Conservation (phyloP, 1,139 yeast species). For the Scheffersomyces cryptocercus region DNA sequence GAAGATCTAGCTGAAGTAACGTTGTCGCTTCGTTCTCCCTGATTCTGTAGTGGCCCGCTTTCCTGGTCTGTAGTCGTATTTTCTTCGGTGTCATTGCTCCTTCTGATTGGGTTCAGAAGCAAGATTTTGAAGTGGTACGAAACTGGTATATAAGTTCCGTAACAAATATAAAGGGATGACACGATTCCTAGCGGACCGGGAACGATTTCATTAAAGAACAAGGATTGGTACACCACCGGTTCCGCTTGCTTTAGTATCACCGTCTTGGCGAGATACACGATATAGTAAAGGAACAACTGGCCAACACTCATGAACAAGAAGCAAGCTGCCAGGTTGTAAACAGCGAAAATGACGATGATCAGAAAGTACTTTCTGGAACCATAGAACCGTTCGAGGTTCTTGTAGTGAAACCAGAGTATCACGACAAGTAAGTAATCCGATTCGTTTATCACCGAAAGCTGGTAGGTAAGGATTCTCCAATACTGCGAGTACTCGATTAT, state of each 20-base stretch:
- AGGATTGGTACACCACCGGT: slow-evolving; percentile 19
- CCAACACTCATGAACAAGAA: slow-evolving; percentile 41
- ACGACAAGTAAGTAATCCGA: slow-evolving; percentile 59
- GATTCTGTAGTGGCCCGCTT: too few relatives aligned
- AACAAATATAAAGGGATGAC: slow-evolving; percentile 60
- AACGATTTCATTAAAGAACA: slow-evolving; percentile 36
- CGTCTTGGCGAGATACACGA: slow-evolving; percentile 24
- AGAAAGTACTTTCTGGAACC: slow-evolving; percentile 63
- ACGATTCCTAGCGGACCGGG: slow-evolving; percentile 69
- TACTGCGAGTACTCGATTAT: slow-evolving; percentile 61
- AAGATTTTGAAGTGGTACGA: slow-evolving; percentile 58
- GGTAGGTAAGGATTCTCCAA: slow-evolving; percentile 64
- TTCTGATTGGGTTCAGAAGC: slow-evolving; percentile 25
- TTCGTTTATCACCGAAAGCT: slow-evolving; percentile 60
- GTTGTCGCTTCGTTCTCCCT: background rate
- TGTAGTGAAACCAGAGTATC: slow-evolving; percentile 57
- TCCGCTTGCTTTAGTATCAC: background rate
- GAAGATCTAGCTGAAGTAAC: slow-evolving; percentile 10
- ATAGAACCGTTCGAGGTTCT: slow-evolving; percentile 63
- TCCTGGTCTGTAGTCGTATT: background rate
- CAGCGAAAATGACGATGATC: slow-evolving; percentile 29
- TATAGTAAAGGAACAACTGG: slow-evolving; percentile 32
- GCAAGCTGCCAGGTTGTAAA: slow-evolving; percentile 36
- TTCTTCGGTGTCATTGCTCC: background rate
- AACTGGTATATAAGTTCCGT: slow-evolving; percentile 58